These are phyloP conservation scores for Solanum pennellii DNA, from an alignment of 257 asterid species.

Conservation along the genomic window DNA sequence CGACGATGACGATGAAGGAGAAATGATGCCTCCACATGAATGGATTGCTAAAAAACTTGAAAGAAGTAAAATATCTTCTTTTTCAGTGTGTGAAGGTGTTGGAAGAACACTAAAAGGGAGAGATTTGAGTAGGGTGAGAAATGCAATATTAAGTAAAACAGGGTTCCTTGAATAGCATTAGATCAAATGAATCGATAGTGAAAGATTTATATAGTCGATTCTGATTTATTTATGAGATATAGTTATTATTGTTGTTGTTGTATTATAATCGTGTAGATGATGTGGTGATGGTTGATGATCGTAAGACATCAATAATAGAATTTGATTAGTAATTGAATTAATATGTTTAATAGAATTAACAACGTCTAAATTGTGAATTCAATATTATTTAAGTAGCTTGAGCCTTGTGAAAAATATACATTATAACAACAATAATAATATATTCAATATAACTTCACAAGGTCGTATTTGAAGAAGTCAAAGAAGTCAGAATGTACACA, in stretches of 20 bases:
- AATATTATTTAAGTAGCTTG: not conserved
- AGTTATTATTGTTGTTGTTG: not conserved
- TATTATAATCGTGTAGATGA: not conserved
- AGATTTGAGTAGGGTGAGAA: constrained; percentile 50
- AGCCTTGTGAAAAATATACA: not conserved
- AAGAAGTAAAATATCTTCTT: constrained; percentile 23
- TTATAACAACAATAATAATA: too few relatives aligned
- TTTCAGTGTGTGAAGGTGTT: constrained; percentile 57
- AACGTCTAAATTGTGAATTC: not conserved
- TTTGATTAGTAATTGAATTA: not conserved
- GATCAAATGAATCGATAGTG: not conserved
- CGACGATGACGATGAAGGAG: not conserved
- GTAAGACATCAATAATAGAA: not conserved
- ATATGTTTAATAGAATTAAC: not conserved
- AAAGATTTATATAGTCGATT: not conserved
- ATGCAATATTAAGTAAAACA: constrained; percentile 46
- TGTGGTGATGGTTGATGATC: not conserved
- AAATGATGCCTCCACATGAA: constrained; percentile 53
- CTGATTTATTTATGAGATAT: not conserved
- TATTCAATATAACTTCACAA: too few relatives aligned
- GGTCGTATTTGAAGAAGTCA: too few relatives aligned
- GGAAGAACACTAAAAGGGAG: constrained; percentile 72
- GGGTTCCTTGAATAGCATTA: constrained; percentile 48
- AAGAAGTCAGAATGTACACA: not conserved
- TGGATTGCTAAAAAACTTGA: constrained; percentile 35